Evolutionary conservation across 2,329 filamentous ascomycete genomes (phyloP).

Genomic region (Pseudogymnoascus sp.): DNA sequence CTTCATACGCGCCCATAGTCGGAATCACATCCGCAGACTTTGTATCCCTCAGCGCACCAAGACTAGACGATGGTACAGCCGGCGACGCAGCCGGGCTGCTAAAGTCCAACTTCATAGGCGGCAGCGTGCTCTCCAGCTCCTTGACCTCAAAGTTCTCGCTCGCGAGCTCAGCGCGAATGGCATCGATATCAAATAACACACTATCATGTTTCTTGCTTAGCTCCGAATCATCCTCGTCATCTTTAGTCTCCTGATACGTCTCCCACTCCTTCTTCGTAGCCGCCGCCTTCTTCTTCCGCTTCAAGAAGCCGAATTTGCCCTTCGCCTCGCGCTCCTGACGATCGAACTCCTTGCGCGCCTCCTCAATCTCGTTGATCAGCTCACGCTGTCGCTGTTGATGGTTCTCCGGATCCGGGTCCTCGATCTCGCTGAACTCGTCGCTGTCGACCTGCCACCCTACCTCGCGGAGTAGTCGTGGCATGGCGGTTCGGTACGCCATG

Average conservation of each 20-base stretch:
- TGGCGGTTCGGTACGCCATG: slow-evolving; percentile 91
- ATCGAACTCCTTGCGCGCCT: slow-evolving; percentile 80
- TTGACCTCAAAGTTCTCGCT: slow-evolving; percentile 50
- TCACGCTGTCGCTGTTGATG: slow-evolving; percentile 81
- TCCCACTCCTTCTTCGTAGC: slow-evolving; percentile 85
- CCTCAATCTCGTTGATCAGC: slow-evolving; percentile 93
- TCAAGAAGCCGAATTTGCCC: slow-evolving; percentile 67
- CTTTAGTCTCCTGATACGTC: slow-evolving; percentile 71
- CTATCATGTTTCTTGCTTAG: slow-evolving; percentile 29
- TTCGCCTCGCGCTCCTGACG: slow-evolving; percentile 63
- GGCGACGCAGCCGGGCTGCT: slow-evolving; percentile 18
- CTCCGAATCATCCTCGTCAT: slow-evolving; percentile 23
- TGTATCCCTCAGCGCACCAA: not conserved
- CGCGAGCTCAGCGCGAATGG: slow-evolving; percentile 79
- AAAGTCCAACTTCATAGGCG: slow-evolving; percentile 75
- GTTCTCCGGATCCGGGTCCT: slow-evolving; percentile 93
- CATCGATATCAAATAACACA: slow-evolving; percentile 91
- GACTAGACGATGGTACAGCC: slow-evolving; percentile 15
- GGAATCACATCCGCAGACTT: slow-evolving; percentile 16
- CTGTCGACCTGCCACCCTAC: slow-evolving; percentile 88
- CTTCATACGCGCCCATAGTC: slow-evolving; percentile 11
- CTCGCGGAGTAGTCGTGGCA: slow-evolving; percentile 78
- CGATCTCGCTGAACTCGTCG: slow-evolving; percentile 93
- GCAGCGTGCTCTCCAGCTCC: slow-evolving; percentile 80
- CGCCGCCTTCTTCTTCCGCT: slow-evolving; percentile 64